Percentiles rank a stretch among this genome's conserved stretches.
Conservation (phyloP, 345 rosid species). For the Boechera retrofracta region DNA sequence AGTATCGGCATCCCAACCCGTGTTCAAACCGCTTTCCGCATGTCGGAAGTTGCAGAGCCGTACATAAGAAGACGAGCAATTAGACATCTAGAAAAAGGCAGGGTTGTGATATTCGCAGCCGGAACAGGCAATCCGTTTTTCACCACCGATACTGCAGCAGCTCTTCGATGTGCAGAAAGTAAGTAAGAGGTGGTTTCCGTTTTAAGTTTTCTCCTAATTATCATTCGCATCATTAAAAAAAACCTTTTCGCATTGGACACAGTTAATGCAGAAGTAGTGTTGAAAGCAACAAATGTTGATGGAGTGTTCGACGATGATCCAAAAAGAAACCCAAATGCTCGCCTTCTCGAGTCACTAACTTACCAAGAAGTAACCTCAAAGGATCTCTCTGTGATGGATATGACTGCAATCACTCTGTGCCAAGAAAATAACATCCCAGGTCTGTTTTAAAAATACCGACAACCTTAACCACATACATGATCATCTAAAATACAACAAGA, state of each 20-base stretch:
- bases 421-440: slow-evolving; percentile 98
- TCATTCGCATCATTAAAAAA: background rate
- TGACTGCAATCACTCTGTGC: slow-evolving; percentile 95
- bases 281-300: slow-evolving; percentile 94
- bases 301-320: slow-evolving; percentile 94
- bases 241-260: slow-evolving; percentile 20
- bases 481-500: background rate
- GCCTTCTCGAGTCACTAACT: slow-evolving; percentile 73
- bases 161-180: slow-evolving; percentile 98
- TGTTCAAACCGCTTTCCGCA: slow-evolving; percentile 93
- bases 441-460: slow-evolving; percentile 30
- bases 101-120: slow-evolving; percentile 97
- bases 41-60: slow-evolving; percentile 98
- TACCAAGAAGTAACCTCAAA: slow-evolving; percentile 87
- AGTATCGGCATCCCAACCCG: slow-evolving; percentile 94
- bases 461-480: background rate
- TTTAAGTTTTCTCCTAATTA: background rate
- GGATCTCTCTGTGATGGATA: slow-evolving; percentile 96
- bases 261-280: slow-evolving; percentile 94
- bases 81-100: slow-evolving; percentile 94
- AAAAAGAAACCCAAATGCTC: slow-evolving; percentile 75
- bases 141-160: slow-evolving; percentile 97
- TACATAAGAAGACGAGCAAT: slow-evolving; percentile 87
- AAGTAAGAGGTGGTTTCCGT: slow-evolving; percentile 39
- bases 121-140: slow-evolving; percentile 98